Conservation (phyloP, 2,329 filamentous ascomycete genomes). For the Alternaria gansuensis region DNA sequence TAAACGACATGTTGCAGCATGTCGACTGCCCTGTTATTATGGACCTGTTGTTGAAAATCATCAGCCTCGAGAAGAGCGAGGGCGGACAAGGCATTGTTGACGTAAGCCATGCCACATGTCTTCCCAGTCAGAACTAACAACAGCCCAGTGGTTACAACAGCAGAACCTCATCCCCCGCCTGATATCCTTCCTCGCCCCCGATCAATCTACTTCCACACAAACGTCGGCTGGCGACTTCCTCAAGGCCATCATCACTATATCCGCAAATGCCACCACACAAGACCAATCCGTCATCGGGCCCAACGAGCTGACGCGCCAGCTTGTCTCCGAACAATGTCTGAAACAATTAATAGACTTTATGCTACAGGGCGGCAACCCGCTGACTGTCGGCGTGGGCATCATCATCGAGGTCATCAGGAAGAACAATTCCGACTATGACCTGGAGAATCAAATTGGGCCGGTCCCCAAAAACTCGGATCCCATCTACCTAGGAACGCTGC, state of each 20-base stretch:
- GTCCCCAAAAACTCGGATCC: slow-evolving; percentile 87
- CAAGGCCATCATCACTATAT: slow-evolving; percentile 98
- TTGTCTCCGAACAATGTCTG: slow-evolving; percentile 87
- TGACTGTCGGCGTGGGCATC: slow-evolving; percentile 96
- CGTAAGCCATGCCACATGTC: slow-evolving; percentile 61
- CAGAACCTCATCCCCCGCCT: slow-evolving; percentile 88
- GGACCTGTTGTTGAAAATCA: slow-evolving; percentile 96
- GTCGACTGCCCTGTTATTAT: slow-evolving; percentile 98
- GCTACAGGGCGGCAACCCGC: slow-evolving; percentile 89
- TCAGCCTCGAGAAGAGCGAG: slow-evolving; percentile 92
- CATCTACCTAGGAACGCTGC: slow-evolving; percentile 90
- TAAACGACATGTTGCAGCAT: slow-evolving; percentile 87
- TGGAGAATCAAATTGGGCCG: slow-evolving; percentile 84
- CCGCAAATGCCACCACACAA: slow-evolving; percentile 96
- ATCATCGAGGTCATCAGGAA: slow-evolving; percentile 98
- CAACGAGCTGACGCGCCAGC: slow-evolving; percentile 92
- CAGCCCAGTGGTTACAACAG: slow-evolving; percentile 81
- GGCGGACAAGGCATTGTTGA: slow-evolving; percentile 93
- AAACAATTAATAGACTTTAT: slow-evolving; percentile 88
- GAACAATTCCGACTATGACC: slow-evolving; percentile 98
- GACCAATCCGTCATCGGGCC: slow-evolving; percentile 99
- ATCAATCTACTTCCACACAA: slow-evolving; percentile 88
- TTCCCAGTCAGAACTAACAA: slow-evolving; percentile 23
- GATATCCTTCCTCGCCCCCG: slow-evolving; percentile 83
- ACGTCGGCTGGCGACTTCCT: slow-evolving; percentile 97